phyloP scores from a whole-genome alignment of 805 yeast genomes.

The Candida yuanshanica region DNA sequence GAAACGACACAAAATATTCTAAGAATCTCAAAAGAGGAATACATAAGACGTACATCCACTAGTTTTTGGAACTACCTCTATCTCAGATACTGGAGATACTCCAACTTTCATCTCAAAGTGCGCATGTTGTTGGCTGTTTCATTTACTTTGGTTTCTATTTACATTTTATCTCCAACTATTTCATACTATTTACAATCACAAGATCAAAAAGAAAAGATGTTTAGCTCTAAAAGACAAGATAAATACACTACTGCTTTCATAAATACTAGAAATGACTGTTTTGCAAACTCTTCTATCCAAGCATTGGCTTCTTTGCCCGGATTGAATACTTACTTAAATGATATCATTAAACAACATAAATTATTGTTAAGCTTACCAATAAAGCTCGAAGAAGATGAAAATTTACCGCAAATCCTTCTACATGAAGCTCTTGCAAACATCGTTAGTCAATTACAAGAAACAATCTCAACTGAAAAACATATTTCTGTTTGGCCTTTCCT shows the following conservation, averaged over 20 bases:
- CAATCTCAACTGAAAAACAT: slow-evolving; percentile 45
- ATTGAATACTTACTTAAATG: slow-evolving; percentile 50
- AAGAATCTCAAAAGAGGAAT: slow-evolving; percentile 13
- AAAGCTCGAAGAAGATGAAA: slow-evolving; percentile 5
- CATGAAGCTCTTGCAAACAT: slow-evolving; percentile 53
- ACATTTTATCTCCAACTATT: slow-evolving; percentile 28
- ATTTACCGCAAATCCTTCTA: slow-evolving; percentile 40
- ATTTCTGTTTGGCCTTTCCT: slow-evolving; percentile 77
- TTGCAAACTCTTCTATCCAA: slow-evolving; percentile 85
- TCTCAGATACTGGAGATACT: slow-evolving; percentile 20
- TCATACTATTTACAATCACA: slow-evolving; percentile 13
- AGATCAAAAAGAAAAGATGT: slow-evolving; percentile 22
- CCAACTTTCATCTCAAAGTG: slow-evolving; percentile 6
- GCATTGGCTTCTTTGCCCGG: slow-evolving; percentile 62
- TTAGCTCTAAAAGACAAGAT: slow-evolving; percentile 53
- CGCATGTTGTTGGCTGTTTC: slow-evolving; percentile 22
- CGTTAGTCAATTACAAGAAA: slow-evolving; percentile 54
- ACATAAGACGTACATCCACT: slow-evolving; percentile 9
- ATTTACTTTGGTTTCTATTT: slow-evolving; percentile 22
- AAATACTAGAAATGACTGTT: slow-evolving; percentile 84
- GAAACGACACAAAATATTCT: not conserved
- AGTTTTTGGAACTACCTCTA: slow-evolving; percentile 12
- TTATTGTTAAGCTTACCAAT: slow-evolving; percentile 10
- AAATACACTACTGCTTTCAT: slow-evolving; percentile 75
- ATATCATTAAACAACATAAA: slow-evolving; percentile 21